Conservation (phyloP, 192 early-diverging fungal genomes). For the Jimgerdemannia lactiflua region DNA sequence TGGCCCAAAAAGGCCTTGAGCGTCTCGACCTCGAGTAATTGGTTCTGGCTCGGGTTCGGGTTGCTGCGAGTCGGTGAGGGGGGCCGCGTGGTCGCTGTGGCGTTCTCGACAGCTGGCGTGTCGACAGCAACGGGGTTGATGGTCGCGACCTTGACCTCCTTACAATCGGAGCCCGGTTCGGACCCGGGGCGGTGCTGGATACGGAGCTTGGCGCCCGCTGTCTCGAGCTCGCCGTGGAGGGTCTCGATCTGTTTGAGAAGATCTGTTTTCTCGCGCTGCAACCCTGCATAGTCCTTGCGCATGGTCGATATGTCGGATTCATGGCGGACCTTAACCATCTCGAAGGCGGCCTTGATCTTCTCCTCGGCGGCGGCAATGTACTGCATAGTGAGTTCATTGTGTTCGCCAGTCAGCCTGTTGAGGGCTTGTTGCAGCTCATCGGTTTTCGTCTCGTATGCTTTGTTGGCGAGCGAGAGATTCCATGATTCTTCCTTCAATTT, state of each 20-base stretch:
- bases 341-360: constrained; percentile 36
- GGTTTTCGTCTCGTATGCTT: constrained; percentile 40
- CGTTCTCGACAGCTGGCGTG: not conserved
- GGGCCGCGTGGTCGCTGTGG: constrained; percentile 6
- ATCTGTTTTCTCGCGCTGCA: constrained; percentile 64
- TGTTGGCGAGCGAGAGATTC: constrained; percentile 49
- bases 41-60: constrained; percentile 12
- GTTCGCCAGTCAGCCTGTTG: constrained; percentile 46
- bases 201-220: constrained; percentile 22
- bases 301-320: constrained; percentile 60
- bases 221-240: constrained; percentile 47
- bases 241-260: constrained; percentile 55
- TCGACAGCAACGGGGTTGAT: not conserved
- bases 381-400: constrained; percentile 50
- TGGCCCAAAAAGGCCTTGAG: constrained; percentile 32
- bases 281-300: constrained; percentile 46
- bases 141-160: not conserved
- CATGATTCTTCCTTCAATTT: constrained; percentile 52
- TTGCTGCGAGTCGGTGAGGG: constrained; percentile 26
- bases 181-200: not conserved
- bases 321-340: constrained; percentile 48
- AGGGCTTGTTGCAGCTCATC: constrained; percentile 43
- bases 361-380: constrained; percentile 48
- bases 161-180: not conserved
- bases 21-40: constrained; percentile 33